Conservation (phyloP, 805 yeast genomes). For the Lachancea nothofagi region DNA sequence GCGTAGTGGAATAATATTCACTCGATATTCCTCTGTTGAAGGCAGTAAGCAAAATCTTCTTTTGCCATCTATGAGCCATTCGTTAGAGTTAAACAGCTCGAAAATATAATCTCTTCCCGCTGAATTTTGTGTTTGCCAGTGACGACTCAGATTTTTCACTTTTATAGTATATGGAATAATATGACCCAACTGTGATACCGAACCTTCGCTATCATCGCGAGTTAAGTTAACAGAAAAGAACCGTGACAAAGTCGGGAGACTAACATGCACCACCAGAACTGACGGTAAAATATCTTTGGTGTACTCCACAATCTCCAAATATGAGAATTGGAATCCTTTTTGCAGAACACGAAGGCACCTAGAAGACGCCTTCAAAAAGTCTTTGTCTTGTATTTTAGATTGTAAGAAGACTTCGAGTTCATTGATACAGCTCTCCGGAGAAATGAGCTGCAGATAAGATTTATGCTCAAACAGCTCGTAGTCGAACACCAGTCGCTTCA, state of each 20-base stretch:
- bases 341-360: constrained; percentile 17
- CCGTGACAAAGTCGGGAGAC: constrained; percentile 22
- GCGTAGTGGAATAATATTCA: constrained; percentile 66
- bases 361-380: constrained; percentile 17
- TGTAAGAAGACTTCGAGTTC: constrained; percentile 1
- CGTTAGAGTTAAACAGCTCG: constrained; percentile 47
- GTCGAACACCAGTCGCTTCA: constrained; percentile 22
- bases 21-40: constrained; percentile 26
- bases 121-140: constrained; percentile 16
- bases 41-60: constrained; percentile 47
- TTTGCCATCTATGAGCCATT: constrained; percentile 81
- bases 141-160: constrained; percentile 16
- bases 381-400: constrained; percentile 10
- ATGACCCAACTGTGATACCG: constrained; percentile 17
- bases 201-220: not conserved
- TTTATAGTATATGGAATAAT: constrained; percentile 17
- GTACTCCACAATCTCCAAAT: constrained; percentile 23
- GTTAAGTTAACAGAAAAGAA: constrained; percentile 22
- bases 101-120: constrained; percentile 35
- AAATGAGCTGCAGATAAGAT: constrained; percentile 10
- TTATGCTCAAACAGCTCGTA: constrained; percentile 17
- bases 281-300: constrained; percentile 18
- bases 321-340: constrained; percentile 18
- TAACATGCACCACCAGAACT: constrained; percentile 25
- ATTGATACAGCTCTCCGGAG: constrained; percentile 6